Percentiles rank a stretch among this genome's conserved stretches.
Conservation (phyloP, 1,139 yeast genomes). For the Pneumocystis sp. region DNA sequence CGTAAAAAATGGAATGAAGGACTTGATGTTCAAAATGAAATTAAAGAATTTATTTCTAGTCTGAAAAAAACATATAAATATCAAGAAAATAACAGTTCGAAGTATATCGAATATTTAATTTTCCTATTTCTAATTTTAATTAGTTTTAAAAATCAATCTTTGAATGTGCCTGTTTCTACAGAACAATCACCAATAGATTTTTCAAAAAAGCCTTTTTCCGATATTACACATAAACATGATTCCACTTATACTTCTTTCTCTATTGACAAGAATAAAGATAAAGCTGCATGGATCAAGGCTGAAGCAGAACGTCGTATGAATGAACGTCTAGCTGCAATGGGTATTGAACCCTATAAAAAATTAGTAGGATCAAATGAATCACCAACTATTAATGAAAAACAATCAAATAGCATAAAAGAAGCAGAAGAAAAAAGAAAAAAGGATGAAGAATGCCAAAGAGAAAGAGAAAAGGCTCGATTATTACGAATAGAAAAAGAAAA, state of each 20-base stretch:
- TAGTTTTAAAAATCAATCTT: not conserved
- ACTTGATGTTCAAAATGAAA: constrained; percentile 56
- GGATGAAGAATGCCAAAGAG: constrained; percentile 1
- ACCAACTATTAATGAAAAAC: constrained; percentile 9
- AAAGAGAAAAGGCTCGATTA: constrained; percentile 5
- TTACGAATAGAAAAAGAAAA: not conserved
- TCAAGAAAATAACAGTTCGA: not conserved
- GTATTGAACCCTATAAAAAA: constrained; percentile 35
- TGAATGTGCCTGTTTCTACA: not conserved
- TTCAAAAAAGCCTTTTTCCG: not conserved
- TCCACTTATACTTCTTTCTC: not conserved
- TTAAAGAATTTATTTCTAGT: constrained; percentile 46
- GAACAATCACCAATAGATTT: not conserved
- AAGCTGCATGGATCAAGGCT: constrained; percentile 74
- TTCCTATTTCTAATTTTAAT: not conserved
- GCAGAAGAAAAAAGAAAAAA: not conserved
- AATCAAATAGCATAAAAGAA: constrained; percentile 4
- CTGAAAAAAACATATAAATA: constrained; percentile 25
- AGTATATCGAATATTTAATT: not conserved
- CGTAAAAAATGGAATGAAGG: constrained; percentile 76
- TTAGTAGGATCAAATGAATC: constrained; percentile 5
- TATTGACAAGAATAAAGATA: constrained; percentile 33
- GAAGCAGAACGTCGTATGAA: constrained; percentile 85
- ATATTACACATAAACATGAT: not conserved
- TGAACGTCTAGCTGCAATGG: constrained; percentile 74